phyloP scores from a whole-genome alignment of 2,329 filamentous ascomycete genomes.

The Ophiostoma sp. region DNA sequence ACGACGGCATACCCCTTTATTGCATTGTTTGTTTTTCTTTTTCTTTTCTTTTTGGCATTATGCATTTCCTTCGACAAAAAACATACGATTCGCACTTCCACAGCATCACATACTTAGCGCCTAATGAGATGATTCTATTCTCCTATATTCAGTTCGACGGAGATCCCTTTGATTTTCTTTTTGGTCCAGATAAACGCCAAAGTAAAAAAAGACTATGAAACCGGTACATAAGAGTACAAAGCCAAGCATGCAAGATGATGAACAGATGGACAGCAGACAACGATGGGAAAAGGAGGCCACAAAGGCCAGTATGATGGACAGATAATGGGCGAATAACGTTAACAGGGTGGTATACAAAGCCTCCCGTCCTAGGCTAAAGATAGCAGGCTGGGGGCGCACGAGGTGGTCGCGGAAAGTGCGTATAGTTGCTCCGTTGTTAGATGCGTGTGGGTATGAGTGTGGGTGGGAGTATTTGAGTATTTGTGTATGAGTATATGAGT shows the following conservation, averaged over 20 bases:
- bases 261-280: background rate
- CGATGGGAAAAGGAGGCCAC: background rate
- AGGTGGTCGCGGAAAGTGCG: background rate
- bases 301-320: background rate
- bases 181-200: slow-evolving; percentile 9
- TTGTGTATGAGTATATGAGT: background rate
- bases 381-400: background rate
- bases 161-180: slow-evolving; percentile 13
- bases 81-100: background rate
- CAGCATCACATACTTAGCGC: background rate
- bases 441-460: background rate
- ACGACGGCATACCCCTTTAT: slow-evolving; percentile 1
- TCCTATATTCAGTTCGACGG: slow-evolving; percentile 10
- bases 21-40: background rate
- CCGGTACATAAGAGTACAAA: slow-evolving; percentile 3
- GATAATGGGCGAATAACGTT: background rate
- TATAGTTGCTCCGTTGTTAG: background rate
- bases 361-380: background rate
- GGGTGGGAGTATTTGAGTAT: background rate
- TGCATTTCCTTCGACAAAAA: no score
- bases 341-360: background rate
- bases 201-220: slow-evolving; percentile 1
- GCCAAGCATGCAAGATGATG: slow-evolving; percentile 9
- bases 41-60: background rate
- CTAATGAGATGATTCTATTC: background rate